Evolutionary conservation across 1,139 yeast genomes (phyloP).

Genomic region (Pichia sp.): DNA sequence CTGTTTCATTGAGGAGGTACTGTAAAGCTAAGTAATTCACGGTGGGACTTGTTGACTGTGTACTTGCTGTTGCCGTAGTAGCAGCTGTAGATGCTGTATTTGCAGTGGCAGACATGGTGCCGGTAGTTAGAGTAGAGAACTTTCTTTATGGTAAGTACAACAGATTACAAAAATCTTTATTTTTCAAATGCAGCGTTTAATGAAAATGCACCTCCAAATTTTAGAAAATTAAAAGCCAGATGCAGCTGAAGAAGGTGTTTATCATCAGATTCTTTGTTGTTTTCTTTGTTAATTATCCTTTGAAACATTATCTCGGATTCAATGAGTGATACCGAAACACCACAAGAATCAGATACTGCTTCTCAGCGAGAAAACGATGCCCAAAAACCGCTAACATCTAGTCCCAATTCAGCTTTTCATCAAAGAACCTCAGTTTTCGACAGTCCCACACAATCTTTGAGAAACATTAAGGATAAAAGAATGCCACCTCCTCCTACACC

Average conservation of each 20-base stretch:
- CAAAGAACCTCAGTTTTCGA: not conserved
- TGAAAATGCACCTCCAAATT: not conserved
- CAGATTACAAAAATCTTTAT: no score
- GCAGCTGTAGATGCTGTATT: not conserved
- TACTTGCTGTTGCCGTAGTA: not conserved
- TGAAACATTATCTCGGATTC: not conserved
- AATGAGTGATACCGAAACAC: not conserved
- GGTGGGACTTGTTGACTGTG: no score
- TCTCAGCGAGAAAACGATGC: not conserved
- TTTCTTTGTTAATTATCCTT: not conserved
- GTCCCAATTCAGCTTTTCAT: not conserved
- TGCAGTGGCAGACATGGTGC: not conserved
- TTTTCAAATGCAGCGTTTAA: not conserved
- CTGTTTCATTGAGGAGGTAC: constrained; percentile 8
- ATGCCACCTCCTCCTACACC: constrained; percentile 30
- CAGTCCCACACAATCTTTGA: constrained; percentile 3
- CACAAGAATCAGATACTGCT: not conserved
- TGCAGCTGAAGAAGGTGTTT: not conserved
- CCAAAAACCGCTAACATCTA: not conserved
- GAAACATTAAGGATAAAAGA: not conserved
- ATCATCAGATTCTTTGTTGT: no score
- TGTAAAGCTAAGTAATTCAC: constrained; percentile 6
- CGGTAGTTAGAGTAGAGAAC: no score
- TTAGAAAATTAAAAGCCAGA: not conserved
- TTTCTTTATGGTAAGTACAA: no score